These are phyloP conservation scores for Marsdenia floribunda DNA, from an alignment of 257 asterid species.

Conservation along the genomic window DNA sequence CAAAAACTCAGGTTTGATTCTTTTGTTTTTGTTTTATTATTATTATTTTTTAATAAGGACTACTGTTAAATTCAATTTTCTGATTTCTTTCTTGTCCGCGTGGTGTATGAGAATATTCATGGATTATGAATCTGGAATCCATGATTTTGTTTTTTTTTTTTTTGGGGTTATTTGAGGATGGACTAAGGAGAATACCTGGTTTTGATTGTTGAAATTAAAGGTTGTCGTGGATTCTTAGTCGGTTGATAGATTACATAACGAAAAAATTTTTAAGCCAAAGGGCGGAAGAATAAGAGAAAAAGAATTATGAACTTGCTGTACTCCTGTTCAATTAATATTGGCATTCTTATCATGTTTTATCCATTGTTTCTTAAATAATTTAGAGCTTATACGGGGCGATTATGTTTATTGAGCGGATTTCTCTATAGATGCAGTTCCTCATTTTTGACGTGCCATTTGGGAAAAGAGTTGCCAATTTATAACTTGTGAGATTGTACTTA, in stretches of 20 bases:
- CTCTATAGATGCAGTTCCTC: background rate
- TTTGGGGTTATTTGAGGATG: background rate
- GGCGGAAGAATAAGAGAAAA: background rate
- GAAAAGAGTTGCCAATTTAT: background rate
- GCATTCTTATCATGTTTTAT: background rate
- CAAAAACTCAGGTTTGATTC: slow-evolving; percentile 45
- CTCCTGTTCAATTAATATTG: background rate
- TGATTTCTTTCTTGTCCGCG: background rate
- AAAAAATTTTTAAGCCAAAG: background rate
- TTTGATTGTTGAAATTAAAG: background rate
- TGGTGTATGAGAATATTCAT: background rate
- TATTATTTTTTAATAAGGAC: background rate
- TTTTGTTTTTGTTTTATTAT: background rate
- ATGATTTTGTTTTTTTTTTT: background rate
- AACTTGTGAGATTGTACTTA: background rate
- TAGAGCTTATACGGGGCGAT: background rate
- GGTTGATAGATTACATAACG: background rate
- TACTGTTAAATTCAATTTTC: slow-evolving; percentile 5
- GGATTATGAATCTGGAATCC: background rate
- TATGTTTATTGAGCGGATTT: background rate
- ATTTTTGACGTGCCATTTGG: background rate
- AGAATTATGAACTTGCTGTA: background rate
- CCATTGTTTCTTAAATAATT: background rate
- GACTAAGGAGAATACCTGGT: background rate
- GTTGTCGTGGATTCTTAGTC: background rate